Evolutionary conservation across 2,329 filamentous ascomycete species (phyloP).

Genomic region (Nothopassalora personata): DNA sequence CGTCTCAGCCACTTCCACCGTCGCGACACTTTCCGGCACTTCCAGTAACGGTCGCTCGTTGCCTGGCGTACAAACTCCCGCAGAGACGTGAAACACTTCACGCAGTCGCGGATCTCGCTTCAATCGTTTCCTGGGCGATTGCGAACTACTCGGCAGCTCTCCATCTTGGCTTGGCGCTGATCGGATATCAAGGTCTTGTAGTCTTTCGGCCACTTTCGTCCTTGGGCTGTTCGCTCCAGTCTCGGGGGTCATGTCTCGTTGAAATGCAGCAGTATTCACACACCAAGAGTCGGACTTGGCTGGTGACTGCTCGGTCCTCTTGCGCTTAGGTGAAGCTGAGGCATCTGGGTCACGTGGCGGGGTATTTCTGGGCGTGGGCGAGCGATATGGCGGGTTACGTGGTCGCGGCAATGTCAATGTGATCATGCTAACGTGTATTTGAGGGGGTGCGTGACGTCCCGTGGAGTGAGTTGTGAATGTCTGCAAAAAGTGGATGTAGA

Average conservation of each 20-base stretch:
- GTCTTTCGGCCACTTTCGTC: slow-evolving; percentile 25
- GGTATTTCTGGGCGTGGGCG: slow-evolving; percentile 17
- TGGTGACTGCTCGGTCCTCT: slow-evolving; percentile 9
- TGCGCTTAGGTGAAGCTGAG: slow-evolving; percentile 22
- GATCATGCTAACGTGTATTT: slow-evolving; percentile 5
- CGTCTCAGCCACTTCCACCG: background rate
- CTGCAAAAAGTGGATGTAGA: background rate
- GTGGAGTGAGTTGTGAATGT: background rate
- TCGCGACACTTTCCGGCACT: background rate
- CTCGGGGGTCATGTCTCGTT: background rate
- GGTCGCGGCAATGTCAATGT: slow-evolving; percentile 18
- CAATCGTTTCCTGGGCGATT: slow-evolving; percentile 21
- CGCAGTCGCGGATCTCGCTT: slow-evolving; percentile 10
- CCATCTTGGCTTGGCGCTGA: background rate
- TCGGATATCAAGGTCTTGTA: slow-evolving; percentile 21
- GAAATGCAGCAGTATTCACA: background rate
- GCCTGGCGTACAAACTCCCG: background rate
- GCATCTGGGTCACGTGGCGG: slow-evolving; percentile 14
- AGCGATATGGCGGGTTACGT: slow-evolving; percentile 24
- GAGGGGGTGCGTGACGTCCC: background rate
- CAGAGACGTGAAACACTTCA: background rate
- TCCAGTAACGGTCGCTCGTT: background rate
- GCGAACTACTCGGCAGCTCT: slow-evolving; percentile 5
- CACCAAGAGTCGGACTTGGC: background rate
- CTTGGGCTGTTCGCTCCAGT: slow-evolving; percentile 26